phyloP scores from a whole-genome alignment of 2,329 filamentous ascomycete species.

The Alternaria sp. region DNA sequence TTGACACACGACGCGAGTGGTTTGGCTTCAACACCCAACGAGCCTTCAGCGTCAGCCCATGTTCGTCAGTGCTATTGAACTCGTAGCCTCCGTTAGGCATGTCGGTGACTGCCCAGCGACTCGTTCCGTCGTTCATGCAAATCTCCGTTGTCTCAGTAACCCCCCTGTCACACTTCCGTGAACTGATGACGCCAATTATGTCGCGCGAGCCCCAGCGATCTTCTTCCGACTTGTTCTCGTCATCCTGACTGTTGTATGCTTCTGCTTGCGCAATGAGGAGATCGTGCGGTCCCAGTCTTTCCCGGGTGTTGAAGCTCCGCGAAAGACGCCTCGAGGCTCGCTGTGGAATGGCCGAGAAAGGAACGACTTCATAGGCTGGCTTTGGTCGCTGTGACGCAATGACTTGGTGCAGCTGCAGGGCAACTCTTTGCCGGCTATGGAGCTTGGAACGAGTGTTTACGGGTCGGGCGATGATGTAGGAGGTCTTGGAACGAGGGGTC shows the following conservation, averaged over 20 bases:
- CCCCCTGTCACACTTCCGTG: constrained; percentile 60
- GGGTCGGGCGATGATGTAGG: constrained; percentile 72
- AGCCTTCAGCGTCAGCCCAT: constrained; percentile 65
- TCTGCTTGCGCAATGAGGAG: constrained; percentile 74
- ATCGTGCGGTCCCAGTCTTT: constrained; percentile 70
- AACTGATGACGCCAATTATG: constrained; percentile 73
- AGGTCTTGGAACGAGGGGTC: constrained; percentile 63
- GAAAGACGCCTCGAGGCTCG: constrained; percentile 59
- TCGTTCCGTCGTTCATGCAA: constrained; percentile 59
- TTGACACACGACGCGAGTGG: constrained; percentile 32
- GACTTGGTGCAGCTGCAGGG: constrained; percentile 76
- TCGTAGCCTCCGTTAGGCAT: constrained; percentile 56
- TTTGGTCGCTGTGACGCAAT: constrained; percentile 64
- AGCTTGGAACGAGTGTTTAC: constrained; percentile 65
- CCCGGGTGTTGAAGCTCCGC: constrained; percentile 67
- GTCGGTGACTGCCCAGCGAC: constrained; percentile 53
- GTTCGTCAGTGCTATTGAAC: constrained; percentile 66
- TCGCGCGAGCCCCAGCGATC: constrained; percentile 59
- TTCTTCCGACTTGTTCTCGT: constrained; percentile 56
- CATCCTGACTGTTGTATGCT: constrained; percentile 59
- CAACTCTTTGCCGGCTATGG: constrained; percentile 69
- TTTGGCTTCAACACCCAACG: constrained; percentile 69
- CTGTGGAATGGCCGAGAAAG: constrained; percentile 65
- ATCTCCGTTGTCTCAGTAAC: constrained; percentile 70
- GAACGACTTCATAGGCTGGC: constrained; percentile 76